phyloP scores from a whole-genome alignment of 108 stramenopile species.

The Bacterosira constricta region DNA sequence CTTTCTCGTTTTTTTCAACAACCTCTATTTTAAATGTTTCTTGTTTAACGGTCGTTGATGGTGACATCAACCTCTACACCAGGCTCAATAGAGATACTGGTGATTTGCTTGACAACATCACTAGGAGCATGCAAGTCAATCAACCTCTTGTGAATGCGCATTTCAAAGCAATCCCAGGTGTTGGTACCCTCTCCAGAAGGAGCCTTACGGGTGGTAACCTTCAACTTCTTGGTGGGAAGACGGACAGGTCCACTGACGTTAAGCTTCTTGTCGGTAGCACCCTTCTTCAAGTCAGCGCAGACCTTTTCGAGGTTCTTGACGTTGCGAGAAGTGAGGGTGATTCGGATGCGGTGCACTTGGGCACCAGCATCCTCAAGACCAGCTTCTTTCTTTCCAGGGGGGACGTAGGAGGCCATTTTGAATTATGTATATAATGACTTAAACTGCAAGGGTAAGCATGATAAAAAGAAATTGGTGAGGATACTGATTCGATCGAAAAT shows the following conservation, averaged over 20 bases:
- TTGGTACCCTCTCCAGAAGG: conserved; percentile 99
- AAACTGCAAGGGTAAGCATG: conserved; percentile 4
- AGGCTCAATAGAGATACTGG: conserved; percentile 98
- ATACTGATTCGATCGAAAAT: too few relatives aligned
- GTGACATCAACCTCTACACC: conserved; percentile 99
- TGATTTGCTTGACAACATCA: conserved; percentile 98
- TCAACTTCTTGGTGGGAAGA: conserved; percentile 97
- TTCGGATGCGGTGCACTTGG: conserved; percentile 96
- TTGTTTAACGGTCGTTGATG: conserved; percentile 85
- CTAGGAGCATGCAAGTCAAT: conserved; percentile 97
- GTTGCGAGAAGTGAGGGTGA: conserved; percentile 98
- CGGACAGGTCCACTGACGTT: conserved; percentile 96
- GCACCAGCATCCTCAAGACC: conserved; percentile 61
- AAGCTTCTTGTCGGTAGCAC: conserved; percentile 93
- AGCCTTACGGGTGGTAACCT: conserved; percentile 98
- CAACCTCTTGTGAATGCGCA: conserved; percentile 99
- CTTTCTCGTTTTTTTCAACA: background rate
- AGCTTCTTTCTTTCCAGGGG: conserved; percentile 71
- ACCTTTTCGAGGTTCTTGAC: conserved; percentile 99
- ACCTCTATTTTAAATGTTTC: background rate
- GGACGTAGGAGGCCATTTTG: conserved; percentile 72
- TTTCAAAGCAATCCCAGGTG: conserved; percentile 99
- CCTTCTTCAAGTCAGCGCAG: conserved; percentile 97
- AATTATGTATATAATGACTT: conserved; percentile 1
- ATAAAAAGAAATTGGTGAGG: background rate